These are phyloP conservation scores for Fonsecaea erecta DNA, from an alignment of 2,329 filamentous ascomycete genomes.

Conservation along the genomic window DNA sequence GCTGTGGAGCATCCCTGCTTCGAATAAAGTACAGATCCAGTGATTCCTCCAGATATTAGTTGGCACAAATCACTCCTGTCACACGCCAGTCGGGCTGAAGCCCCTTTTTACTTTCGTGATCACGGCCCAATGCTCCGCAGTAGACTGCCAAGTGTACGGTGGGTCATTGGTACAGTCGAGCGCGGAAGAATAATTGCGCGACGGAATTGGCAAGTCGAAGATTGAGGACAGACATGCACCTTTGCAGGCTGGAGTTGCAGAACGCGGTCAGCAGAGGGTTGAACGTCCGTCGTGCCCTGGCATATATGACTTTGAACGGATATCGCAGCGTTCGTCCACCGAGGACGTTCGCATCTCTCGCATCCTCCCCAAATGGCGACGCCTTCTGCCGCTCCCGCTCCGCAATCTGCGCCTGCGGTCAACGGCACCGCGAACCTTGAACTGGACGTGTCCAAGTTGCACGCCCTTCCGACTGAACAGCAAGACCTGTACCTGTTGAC, in stretches of 20 bases:
- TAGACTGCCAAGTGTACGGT: background rate
- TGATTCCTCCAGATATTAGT: no score
- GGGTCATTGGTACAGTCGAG: background rate
- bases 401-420: conserved; percentile 19
- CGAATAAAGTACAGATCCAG: no score
- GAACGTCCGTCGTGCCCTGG: background rate
- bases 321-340: conserved; percentile 25
- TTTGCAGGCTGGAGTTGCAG: conserved; percentile 1
- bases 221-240: conserved; percentile 13
- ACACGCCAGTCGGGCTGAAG: background rate
- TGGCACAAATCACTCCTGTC: background rate
- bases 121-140: background rate
- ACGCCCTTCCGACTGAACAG: conserved; percentile 87
- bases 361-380: conserved; percentile 20
- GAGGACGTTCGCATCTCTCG: conserved; percentile 25
- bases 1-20: no score
- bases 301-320: conserved; percentile 22
- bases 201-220: background rate
- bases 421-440: conserved; percentile 51
- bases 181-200: background rate
- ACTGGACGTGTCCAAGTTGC: conserved; percentile 87
- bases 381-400: conserved; percentile 17
- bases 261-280: background rate
- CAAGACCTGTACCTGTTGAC: conserved; percentile 93
- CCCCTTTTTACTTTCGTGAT: background rate